Conservation (phyloP, 352 stramenopile species). For the Plasmopara viticola region DNA sequence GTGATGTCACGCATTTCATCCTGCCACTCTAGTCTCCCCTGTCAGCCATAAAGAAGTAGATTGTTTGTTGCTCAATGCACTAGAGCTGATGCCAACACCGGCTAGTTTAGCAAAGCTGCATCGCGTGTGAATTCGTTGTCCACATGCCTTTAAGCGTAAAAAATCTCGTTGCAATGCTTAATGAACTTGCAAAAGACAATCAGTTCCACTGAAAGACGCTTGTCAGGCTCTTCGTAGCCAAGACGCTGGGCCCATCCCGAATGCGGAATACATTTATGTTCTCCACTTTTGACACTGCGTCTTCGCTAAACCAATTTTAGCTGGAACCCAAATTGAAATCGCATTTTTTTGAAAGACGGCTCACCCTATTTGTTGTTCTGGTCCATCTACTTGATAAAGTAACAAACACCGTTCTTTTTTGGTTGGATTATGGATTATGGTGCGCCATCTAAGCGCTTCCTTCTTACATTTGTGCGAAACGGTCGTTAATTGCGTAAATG, state of each 20-base stretch:
- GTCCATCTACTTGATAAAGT: neutral
- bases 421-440: neutral
- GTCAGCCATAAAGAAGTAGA: neutral
- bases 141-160: too few relatives aligned
- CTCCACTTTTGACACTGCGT: too few relatives aligned
- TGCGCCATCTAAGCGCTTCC: neutral
- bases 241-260: neutral
- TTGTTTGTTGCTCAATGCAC: neutral
- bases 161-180: too few relatives aligned
- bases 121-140: too few relatives aligned
- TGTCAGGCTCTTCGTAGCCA: neutral
- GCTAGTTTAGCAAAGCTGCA: neutral
- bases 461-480: neutral
- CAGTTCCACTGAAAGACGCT: neutral
- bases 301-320: too few relatives aligned
- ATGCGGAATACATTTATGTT: neutral
- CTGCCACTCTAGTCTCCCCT: neutral
- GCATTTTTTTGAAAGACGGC: too few relatives aligned
- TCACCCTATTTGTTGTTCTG: neutral
- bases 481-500: neutral
- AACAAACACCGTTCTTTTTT: neutral
- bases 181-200: neutral
- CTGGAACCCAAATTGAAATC: too few relatives aligned
- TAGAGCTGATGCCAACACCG: neutral
- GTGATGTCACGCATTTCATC: neutral